Conservation (phyloP, 2,329 filamentous ascomycete species). For the Geosmithia flava region DNA sequence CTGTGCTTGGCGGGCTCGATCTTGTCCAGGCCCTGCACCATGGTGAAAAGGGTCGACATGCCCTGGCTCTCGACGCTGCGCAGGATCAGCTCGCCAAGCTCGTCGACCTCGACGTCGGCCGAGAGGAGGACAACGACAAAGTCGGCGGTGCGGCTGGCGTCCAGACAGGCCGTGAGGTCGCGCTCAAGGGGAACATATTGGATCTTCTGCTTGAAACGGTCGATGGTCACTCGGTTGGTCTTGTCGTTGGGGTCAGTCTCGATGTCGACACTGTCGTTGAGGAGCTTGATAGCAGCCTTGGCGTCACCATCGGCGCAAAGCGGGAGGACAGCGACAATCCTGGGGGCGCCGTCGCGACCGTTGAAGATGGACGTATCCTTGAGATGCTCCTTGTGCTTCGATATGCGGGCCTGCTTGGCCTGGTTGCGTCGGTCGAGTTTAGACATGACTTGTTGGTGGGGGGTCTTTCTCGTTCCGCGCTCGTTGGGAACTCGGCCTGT, state of each 20-base stretch:
- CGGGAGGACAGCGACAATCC: constrained; percentile 80
- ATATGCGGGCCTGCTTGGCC: constrained; percentile 75
- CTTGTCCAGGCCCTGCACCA: constrained; percentile 67
- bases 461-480: constrained; percentile 67
- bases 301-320: constrained; percentile 64
- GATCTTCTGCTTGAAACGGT: constrained; percentile 89
- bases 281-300: constrained; percentile 49
- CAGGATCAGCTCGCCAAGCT: constrained; percentile 72
- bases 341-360: constrained; percentile 76
- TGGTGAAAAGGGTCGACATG: constrained; percentile 80
- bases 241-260: constrained; percentile 49
- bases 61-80: constrained; percentile 87
- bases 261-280: constrained; percentile 74
- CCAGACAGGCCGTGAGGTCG: constrained; percentile 65
- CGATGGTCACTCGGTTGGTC: constrained; percentile 56
- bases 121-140: constrained; percentile 83
- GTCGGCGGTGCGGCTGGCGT: constrained; percentile 80
- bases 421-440: constrained; percentile 94
- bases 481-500: constrained; percentile 69
- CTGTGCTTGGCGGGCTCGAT: constrained; percentile 71
- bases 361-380: constrained; percentile 70
- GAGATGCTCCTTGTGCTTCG: constrained; percentile 73
- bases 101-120: constrained; percentile 71
- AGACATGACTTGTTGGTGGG: constrained; percentile 93
- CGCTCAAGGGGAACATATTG: constrained; percentile 69